Base-by-base conservation (phyloP, 441 rosid species). In the Populus hybrid region DNA sequence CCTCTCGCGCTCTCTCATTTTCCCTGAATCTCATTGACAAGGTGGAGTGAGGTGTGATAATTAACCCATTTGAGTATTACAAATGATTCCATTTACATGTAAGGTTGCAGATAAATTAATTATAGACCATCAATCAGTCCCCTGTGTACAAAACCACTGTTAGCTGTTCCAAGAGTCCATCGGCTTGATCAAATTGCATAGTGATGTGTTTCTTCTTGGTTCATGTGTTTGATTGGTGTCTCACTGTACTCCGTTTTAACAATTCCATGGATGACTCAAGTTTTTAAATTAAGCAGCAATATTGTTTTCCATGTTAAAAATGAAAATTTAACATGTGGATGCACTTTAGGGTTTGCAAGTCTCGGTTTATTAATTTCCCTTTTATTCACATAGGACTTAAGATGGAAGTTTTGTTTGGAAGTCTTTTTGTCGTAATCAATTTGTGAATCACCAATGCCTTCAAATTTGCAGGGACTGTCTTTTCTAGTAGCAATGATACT, bases 401-500 rank as follows among this genome's bases (percentile, higher is more conserved):
- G 38, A 76, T 20, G 32, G 28, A 66, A 23, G 7, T 42, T 57
- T 34, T 10, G 8, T 20, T 73, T 23, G 63, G 35, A 16, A n/a
- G 10, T 24, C 68, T 16, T 67, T 28, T 67, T 71, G 66, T 67
- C 72, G 65, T 72, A 16, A 3, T 59, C 63, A 34, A 71, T 42
- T 75, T 67, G 54, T 71, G 78, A 77, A 81, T 68, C 23, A 46
- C n/a, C 73, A 20, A 14, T 35, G 72, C 50, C 35, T 50, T 40
- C 57, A 66, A 21, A 35, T 78, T 74, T 84, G 38, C 88, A 93
- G 99, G 98, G 89, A 69, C 68, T 89, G 21, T 90, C 89, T 38
- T 83, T 91, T 73, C 66, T 92, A 57, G 65, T 89, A 80, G 97
- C 94, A 6, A 75, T 90, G 89, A 77, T 89, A 61, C 92, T 95